Base-by-base conservation (phyloP, 768 basidiomycete species). In the Boletus eberwhitei region DNA sequence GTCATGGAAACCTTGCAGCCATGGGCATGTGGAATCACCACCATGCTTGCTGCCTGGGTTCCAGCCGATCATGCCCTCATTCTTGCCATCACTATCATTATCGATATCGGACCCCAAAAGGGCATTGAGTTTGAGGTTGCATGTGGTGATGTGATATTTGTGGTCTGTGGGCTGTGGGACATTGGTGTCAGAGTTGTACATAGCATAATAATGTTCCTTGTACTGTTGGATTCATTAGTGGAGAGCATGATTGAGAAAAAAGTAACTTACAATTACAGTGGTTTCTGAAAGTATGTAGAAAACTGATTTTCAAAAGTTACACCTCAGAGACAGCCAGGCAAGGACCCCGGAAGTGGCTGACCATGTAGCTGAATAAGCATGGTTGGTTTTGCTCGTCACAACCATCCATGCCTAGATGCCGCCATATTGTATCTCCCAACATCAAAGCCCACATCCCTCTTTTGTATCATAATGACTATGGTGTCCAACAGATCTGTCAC, bases 1-100 rank as follows among this genome's bases (percentile, higher is more conserved):
- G 26, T 54, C 19, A 19, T 58, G 53, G 32, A 58, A 58, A 8
- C 48, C 49, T 17, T 55, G 48, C 0, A 50, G 53, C 53, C 57
- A 58, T 1, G 39, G 57, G 8, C 8, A 0, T 31, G 37, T 24
- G 19, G 47, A 48, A 45, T 57, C 42, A 4, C 26, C 29, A 37
- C 34, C 13, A 44, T 11, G 34, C 34, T 48, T 46, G 19, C 16
- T 24, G 38, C 32, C 16, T 34, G 3, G 0, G 17, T 37, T 37
- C 7, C 36, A n/a, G 17, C 41, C 16, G 2, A 26, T 40, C 4
- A 4, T 6, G 9, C 11, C 32, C 16, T 55, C n/a, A 5, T 38
- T 4, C 24, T 52, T 29, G 3, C 31, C 5, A 14, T 57, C 32
- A 34, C 46, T 48, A 0, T 57, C 14, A 5, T 53, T 0, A 4